These are phyloP conservation scores for Auxenochlorella pyrenoidosa DNA, from an alignment of 139 green algal genomes.

Conservation along the genomic window DNA sequence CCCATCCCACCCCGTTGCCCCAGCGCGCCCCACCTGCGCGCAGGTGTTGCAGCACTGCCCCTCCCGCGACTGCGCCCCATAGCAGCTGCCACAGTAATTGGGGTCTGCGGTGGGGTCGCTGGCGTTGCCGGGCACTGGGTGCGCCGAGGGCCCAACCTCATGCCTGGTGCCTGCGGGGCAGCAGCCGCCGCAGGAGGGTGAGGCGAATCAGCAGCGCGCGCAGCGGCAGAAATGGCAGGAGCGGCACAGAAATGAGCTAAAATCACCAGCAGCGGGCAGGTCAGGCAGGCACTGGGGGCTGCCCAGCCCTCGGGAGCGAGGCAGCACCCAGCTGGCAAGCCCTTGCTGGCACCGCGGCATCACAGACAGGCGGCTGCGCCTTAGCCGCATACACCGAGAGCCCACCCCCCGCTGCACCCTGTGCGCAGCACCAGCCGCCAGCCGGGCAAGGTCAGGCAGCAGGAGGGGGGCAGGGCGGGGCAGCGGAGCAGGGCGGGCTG, in stretches of 20 bases:
- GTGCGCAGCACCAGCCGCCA: background rate
- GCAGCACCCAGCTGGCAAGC: too few species aligned
- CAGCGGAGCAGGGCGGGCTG: background rate
- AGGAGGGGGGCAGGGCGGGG: background rate
- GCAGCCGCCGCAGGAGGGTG: too few species aligned
- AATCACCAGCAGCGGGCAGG: background rate
- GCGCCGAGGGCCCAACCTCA: conserved; percentile 15
- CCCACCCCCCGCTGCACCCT: too few species aligned
- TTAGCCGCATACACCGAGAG: too few species aligned
- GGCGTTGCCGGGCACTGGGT: background rate
- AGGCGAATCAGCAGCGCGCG: background rate
- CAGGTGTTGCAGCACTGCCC: conserved; percentile 96
- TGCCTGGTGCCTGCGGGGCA: conserved; percentile 37
- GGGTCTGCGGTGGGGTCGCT: conserved; percentile 14
- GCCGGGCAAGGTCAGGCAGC: background rate
- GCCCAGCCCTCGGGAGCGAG: background rate
- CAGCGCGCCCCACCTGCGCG: conserved; percentile 79
- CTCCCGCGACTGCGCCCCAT: conserved; percentile 83
- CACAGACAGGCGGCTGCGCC: too few species aligned
- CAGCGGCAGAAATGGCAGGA: background rate
- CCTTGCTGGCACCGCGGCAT: too few species aligned
- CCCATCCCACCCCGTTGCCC: background rate
- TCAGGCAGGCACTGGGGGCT: background rate
- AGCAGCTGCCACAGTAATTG: conserved; percentile 89
- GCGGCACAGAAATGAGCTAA: background rate